Base-by-base conservation (phyloP, 768 basidiomycete genomes). In the Lactarius psammicola region DNA sequence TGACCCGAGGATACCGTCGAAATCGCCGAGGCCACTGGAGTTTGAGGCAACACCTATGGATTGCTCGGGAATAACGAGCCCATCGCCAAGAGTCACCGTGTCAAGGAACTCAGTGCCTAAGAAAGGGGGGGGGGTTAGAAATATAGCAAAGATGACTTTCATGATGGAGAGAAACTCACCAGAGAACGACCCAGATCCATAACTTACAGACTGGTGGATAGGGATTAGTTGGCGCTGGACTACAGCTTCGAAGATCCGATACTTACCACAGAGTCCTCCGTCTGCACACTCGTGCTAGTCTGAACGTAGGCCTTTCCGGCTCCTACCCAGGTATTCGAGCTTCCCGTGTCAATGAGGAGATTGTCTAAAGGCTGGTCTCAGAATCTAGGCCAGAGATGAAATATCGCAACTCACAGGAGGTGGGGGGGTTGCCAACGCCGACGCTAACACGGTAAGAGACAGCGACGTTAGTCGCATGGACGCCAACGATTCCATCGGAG, bases 361-460 rank as follows among this genome's bases (percentile, higher is more conserved):
- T 44, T 49, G 30, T 49, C 59, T 60, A 33, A 33, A 49, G 30
- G 44, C 17, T 31, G 2, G 31, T 51, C 4, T 54, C 26, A 5
- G 28, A 40, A 31, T 18, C 0, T 13, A 9, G 20, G 11, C 1
- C 7, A 61, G 18, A 17, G 17, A 11, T 26, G 36, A 38, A 54
- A 20, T 20, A 23, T 18, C 28, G n/a, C 3, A 20, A 42, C 18
- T 4, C 34, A 64, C 56, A 85, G 58, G 76, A 63, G 4, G 80
- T 81, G 1, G 82, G 68, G 10, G 84, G 84, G 46, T n/a, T 75
- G 7, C 84, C 85, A 30, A 88, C 78, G 54, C 80, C 80, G 44
- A 86, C 80, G 31, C 77, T 60, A 62, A 55, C 71, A n/a, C n/a
- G n/a, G n/a, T n/a, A n/a, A n/a, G n/a, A n/a, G 56, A 63, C 40